Percentiles rank a stretch among this genome's conserved stretches.
phyloP scores from a whole-genome alignment of 768 basidiomycete genomes.

The Tricholoma saponaceum region DNA sequence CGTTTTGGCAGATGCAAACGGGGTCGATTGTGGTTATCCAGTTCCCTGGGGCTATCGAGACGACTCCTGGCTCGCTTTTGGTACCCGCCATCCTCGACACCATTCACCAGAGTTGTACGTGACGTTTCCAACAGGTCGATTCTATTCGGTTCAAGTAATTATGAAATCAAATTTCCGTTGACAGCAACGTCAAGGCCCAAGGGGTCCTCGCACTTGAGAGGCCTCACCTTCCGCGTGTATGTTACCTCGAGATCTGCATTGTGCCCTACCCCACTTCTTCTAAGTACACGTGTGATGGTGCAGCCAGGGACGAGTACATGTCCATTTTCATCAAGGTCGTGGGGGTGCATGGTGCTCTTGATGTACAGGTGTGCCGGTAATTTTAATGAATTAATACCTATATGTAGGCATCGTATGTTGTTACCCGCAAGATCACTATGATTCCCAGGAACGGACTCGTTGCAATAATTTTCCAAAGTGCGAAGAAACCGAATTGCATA shows the following conservation, averaged over 20 bases:
- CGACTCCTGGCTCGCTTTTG: not conserved
- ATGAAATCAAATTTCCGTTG: not conserved
- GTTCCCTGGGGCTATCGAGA: not conserved
- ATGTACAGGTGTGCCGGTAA: not conserved
- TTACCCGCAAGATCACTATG: not conserved
- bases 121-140: not conserved
- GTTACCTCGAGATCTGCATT: not conserved
- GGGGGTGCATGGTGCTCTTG: not conserved
- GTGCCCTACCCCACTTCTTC: not conserved
- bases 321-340: not conserved
- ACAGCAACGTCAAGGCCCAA: not conserved
- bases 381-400: not conserved
- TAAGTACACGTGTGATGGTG: not conserved
- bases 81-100: not conserved
- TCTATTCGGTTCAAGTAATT: not conserved
- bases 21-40: not conserved
- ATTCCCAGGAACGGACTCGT: not conserved
- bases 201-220: not conserved
- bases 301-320: not conserved
- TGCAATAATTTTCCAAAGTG: not conserved
- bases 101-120: not conserved
- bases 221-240: not conserved
- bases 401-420: not conserved
- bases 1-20: not conserved
- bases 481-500: not conserved